phyloP scores from a whole-genome alignment of 2,329 filamentous ascomycete species.

The Westerdykella aurantiaca region DNA sequence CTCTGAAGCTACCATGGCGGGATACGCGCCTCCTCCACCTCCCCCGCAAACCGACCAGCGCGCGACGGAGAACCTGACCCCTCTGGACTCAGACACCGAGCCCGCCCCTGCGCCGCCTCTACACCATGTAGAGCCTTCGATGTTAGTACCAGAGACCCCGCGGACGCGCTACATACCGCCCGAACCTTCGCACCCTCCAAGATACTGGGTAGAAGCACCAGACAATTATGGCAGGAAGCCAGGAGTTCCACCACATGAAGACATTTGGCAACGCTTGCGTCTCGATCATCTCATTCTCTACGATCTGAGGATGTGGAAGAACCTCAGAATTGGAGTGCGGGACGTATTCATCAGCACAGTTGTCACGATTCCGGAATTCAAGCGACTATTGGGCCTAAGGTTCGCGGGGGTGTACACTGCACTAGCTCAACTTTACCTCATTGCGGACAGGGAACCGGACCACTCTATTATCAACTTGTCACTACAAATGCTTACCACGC shows the following conservation, averaged over 20 bases:
- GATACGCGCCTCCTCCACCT: conserved; percentile 64
- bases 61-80: conserved; percentile 57
- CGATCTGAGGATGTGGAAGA: conserved; percentile 95
- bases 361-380: conserved; percentile 92
- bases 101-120: conserved; percentile 55
- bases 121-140: conserved; percentile 57
- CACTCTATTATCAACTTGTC: conserved; percentile 98
- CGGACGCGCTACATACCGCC: conserved; percentile 37
- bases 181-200: conserved; percentile 59
- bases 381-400: conserved; percentile 84
- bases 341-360: conserved; percentile 96
- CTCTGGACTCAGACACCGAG: conserved; percentile 67
- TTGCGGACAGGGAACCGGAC: conserved; percentile 92
- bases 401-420: conserved; percentile 93
- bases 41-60: conserved; percentile 44
- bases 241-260: conserved; percentile 67
- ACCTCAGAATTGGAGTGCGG: conserved; percentile 79
- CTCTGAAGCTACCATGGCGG: conserved; percentile 71
- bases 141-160: conserved; percentile 79
- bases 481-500: conserved; percentile 91
- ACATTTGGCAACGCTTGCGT: conserved; percentile 81
- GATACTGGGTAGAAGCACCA: conserved; percentile 83
- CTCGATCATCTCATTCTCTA: conserved; percentile 94
- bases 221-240: conserved; percentile 59
- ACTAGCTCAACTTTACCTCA: conserved; percentile 87